phyloP scores from a whole-genome alignment of 163 green algal genomes.

The Scenedesmus sp. region DNA sequence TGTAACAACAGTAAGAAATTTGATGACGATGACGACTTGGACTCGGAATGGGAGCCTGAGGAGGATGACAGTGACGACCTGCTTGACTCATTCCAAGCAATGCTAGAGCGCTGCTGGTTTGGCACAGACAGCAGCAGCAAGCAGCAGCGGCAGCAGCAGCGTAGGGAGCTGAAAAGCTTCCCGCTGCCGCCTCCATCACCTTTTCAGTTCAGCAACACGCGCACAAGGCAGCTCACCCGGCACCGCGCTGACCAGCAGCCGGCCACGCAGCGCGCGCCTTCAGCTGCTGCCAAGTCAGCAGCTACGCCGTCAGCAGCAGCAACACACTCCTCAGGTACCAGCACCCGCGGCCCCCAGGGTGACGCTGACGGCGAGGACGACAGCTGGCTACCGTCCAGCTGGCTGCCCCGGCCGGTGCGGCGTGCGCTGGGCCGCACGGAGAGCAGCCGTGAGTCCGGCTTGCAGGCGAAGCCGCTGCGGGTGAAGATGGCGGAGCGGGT shows the following conservation, averaged over 20 bases:
- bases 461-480: background rate
- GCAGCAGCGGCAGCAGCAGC: background rate
- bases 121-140: background rate
- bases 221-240: background rate
- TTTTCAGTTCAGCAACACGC: background rate
- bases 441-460: background rate
- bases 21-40: background rate
- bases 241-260: background rate
- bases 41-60: background rate
- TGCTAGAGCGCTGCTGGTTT: constrained; percentile 4
- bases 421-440: background rate
- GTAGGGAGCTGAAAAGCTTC: background rate
- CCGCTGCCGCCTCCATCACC: background rate
- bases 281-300: background rate
- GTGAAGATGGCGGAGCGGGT: constrained; percentile 26
- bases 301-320: background rate
- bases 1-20: background rate
- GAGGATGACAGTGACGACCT: background rate
- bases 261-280: background rate
- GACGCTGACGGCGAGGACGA: background rate
- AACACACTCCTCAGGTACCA: background rate
- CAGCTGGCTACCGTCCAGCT: background rate
- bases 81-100: background rate
- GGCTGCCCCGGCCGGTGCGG: background rate
- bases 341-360: background rate